A percentile compares a stretch with the other conserved stretches of the same genome.
phyloP scores from a whole-genome alignment of 352 stramenopile species.

The Achlya hypogyna region DNA sequence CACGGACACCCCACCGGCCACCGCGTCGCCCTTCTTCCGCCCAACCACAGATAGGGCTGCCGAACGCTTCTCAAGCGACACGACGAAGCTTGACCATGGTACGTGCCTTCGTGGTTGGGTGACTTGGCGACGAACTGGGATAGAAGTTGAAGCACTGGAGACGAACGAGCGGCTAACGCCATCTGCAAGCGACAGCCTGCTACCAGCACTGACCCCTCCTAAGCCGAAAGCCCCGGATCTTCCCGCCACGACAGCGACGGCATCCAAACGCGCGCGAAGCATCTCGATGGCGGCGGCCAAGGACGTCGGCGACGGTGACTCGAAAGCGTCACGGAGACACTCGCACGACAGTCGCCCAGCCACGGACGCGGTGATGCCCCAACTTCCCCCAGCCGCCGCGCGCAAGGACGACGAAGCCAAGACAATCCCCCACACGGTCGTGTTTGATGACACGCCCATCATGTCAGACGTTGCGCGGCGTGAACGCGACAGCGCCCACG shows the following conservation, averaged over 20 bases:
- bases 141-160: no score
- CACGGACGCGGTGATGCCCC: background rate
- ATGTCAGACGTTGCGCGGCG: slow-evolving; percentile 3
- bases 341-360: background rate
- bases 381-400: no score
- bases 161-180: no score
- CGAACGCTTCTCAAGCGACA: no score
- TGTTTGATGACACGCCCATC: slow-evolving; percentile 14
- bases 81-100: no score
- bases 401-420: background rate
- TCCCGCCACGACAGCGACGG: background rate
- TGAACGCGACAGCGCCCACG: background rate
- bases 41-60: no score
- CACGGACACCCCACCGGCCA: background rate
- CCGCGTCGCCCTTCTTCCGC: background rate
- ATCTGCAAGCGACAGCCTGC: no score
- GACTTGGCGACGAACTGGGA: no score
- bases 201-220: background rate
- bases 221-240: background rate
- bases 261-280: background rate
- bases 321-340: background rate
- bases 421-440: background rate
- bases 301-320: background rate
- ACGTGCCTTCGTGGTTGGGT: no score
- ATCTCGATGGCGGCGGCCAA: background rate